Evolutionary conservation across 805 yeast genomes (phyloP).

Genomic region (Yarrowia sp.): DNA sequence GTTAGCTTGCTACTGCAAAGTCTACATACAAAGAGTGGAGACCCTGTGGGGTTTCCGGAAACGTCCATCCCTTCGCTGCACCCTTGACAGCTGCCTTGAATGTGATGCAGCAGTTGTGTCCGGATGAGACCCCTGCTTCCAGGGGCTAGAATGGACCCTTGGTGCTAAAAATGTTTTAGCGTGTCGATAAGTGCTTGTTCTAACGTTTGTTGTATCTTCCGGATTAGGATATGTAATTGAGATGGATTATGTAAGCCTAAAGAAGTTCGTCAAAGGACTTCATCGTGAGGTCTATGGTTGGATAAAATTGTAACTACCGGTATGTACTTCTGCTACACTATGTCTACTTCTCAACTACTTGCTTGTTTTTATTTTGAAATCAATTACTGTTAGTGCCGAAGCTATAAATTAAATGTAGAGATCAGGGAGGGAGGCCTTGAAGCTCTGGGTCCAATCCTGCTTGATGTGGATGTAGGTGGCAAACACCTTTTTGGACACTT

Average conservation of each 20-base stretch:
- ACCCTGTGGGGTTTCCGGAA: not conserved
- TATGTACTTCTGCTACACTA: no score
- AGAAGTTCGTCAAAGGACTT: no score
- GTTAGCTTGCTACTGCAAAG: no score
- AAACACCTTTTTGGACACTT: constrained; percentile 27
- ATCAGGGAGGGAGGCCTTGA: constrained; percentile 13
- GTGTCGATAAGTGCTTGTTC: no score
- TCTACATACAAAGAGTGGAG: no score
- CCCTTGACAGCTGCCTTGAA: no score
- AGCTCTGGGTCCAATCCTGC: constrained; percentile 32
- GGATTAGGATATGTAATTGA: not conserved
- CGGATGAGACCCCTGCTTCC: not conserved
- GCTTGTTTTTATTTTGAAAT: not conserved
- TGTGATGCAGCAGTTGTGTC: no score
- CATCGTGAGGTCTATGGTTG: no score
- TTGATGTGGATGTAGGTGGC: constrained; percentile 33
- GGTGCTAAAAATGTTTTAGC: not conserved
- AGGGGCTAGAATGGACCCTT: not conserved
- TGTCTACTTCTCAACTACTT: no score
- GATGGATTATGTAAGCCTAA: no score
- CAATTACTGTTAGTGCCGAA: constrained; percentile 21
- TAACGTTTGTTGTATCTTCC: not conserved
- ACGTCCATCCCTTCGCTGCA: not conserved
- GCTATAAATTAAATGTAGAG: constrained; percentile 34
- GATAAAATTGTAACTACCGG: no score